phyloP scores from a whole-genome alignment of 2,329 filamentous ascomycete species.

The Akanthomyces muscarius region DNA sequence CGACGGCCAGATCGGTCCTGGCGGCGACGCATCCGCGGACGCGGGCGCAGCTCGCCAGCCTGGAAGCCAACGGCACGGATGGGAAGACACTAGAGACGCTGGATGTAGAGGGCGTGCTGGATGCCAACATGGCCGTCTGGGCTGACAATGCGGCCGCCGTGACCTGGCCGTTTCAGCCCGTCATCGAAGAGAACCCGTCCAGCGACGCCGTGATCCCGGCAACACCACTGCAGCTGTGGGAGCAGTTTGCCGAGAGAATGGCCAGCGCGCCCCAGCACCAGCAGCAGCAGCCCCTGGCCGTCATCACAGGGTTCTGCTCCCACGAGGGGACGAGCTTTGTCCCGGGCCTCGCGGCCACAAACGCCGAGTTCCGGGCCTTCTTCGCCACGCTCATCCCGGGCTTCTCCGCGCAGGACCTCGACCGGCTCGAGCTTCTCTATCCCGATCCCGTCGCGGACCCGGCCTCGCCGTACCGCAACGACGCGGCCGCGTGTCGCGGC shows the following conservation, averaged over 20 bases:
- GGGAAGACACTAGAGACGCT: slow-evolving; percentile 39
- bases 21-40: slow-evolving; percentile 53
- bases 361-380: slow-evolving; percentile 54
- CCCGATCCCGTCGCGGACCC: slow-evolving; percentile 49
- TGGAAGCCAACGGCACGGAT: slow-evolving; percentile 5
- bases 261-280: slow-evolving; percentile 32
- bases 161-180: slow-evolving; percentile 65
- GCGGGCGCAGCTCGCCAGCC: slow-evolving; percentile 46
- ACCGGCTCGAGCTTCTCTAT: slow-evolving; percentile 56
- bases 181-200: slow-evolving; percentile 49
- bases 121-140: slow-evolving; percentile 44
- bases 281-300: slow-evolving; percentile 29
- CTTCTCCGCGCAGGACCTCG: slow-evolving; percentile 48
- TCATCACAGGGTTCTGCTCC: slow-evolving; percentile 67
- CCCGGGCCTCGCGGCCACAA: slow-evolving; percentile 42
- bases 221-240: slow-evolving; percentile 58
- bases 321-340: slow-evolving; percentile 67
- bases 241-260: slow-evolving; percentile 37
- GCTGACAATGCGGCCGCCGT: slow-evolving; percentile 39
- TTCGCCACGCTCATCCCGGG: slow-evolving; percentile 59
- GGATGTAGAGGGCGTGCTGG: slow-evolving; percentile 45
- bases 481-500: slow-evolving; percentile 29
- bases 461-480: slow-evolving; percentile 35
- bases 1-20: slow-evolving; percentile 53
- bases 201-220: slow-evolving; percentile 49